A percentile compares a stretch with the other conserved stretches of the same genome.
Conservation (phyloP, 768 basidiomycete genomes). For the Termitomyces eurrhizus region DNA sequence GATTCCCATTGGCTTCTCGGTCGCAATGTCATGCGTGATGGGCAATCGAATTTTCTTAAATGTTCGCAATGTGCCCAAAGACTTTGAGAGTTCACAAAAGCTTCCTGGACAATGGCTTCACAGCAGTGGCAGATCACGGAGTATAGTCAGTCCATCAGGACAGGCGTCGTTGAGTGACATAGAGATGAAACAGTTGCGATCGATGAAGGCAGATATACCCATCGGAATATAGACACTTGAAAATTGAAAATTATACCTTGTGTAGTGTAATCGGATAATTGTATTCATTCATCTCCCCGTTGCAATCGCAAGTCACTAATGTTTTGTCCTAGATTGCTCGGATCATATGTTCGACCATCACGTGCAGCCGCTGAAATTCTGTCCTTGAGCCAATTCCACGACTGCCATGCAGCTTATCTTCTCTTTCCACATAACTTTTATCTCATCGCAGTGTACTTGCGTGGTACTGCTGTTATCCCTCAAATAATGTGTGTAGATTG, state of each 20-base stretch:
- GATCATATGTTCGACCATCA: background rate
- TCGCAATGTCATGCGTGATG: slow-evolving; percentile 55
- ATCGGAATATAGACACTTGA: background rate
- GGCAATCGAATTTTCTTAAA: slow-evolving; percentile 56
- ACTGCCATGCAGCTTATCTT: slow-evolving; percentile 2
- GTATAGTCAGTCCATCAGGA: background rate
- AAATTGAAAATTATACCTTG: background rate
- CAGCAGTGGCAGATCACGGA: slow-evolving; percentile 3
- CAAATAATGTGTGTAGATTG: background rate
- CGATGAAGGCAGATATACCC: slow-evolving; percentile 23
- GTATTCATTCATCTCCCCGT: background rate
- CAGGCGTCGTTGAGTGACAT: slow-evolving; percentile 21
- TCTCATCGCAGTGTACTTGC: background rate
- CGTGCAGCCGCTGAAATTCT: slow-evolving; percentile 1
- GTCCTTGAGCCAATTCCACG: background rate
- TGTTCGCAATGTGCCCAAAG: slow-evolving; percentile 39
- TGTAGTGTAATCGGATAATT: slow-evolving; percentile 1
- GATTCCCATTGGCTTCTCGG: slow-evolving; percentile 54
- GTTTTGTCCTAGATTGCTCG: background rate
- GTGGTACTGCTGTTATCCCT: background rate
- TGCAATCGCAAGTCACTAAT: background rate
- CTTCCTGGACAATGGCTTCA: background rate
- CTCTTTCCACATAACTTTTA: background rate
- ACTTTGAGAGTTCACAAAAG: slow-evolving; percentile 13
- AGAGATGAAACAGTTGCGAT: slow-evolving; percentile 31